Base-by-base conservation (phyloP, 371 early-diverging fungal species). In the Syncephalastrum monosporum region DNA sequence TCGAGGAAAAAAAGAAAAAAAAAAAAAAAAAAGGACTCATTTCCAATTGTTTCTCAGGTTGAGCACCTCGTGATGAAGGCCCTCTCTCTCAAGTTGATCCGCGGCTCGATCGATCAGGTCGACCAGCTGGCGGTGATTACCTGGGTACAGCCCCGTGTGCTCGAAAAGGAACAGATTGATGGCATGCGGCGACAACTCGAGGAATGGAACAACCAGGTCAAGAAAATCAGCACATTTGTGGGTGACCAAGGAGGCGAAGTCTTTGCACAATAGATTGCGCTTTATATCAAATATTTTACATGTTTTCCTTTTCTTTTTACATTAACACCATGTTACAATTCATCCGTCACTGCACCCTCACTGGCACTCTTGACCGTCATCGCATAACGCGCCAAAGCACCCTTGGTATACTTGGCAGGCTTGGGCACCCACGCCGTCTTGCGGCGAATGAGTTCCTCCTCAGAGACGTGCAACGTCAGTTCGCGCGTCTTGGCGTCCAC, bases 61-160 rank as follows among this genome's bases (percentile, higher is more conserved):
- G 99, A 99, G 75, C 95, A 95, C 67, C 71, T 99, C 56, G 87
- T 97, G 13, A 99, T 99, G 99, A 94, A 94, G 79, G 97, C 96
- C 2, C 72, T 99, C 60, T 88, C 91, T 41, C 81, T 99, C 56
- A 92, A 91, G 1, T 71, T 99, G 56, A 90, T 99, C 62, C 86
- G 87, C 54, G 99, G 99, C 3, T 86, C 88, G 25, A 96, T 99
- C 71, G 97, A 99, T 65, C 95, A 99, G 74, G 94, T 98, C 15
- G 94, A 91, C 48, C 77, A 86, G 59, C 77, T 86, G 4, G 93
- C 98, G 5, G 75, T 79, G 33, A 85, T 98, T 45, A 83, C 92
- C 47, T 98, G 98, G 98, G 98, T 99, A 14, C 96, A 96, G 74
- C 96, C 98, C 13, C 91, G 99, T 59, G 95, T 95, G 3, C 74